A percentile compares a stretch with the other conserved stretches of the same genome.
These are phyloP conservation scores for Camelina sativa DNA, from an alignment of 345 rosid species.

Conservation along the genomic window DNA sequence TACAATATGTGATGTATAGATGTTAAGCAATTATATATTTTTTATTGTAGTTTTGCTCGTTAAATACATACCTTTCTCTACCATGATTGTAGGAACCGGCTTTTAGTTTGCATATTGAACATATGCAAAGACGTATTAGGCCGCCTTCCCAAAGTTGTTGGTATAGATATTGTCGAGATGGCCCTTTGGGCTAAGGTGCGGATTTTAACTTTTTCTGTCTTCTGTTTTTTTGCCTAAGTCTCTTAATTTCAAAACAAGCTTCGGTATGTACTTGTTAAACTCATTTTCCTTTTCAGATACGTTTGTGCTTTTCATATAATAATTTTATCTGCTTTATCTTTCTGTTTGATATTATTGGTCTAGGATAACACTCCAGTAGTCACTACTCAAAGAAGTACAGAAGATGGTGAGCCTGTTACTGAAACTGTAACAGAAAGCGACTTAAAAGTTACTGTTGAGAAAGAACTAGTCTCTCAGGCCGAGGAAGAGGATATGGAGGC, in stretches of 20 bases:
- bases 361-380: conserved; percentile 89
- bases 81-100: conserved; percentile 64
- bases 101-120: conserved; percentile 74
- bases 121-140: conserved; percentile 79
- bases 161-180: conserved; percentile 94
- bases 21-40: not conserved
- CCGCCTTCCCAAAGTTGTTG: conserved; percentile 84
- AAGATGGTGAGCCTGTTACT: conserved; percentile 75
- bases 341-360: conserved; percentile 37
- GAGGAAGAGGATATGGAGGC: conserved; percentile 99
- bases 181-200: conserved; percentile 98
- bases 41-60: conserved; percentile 10
- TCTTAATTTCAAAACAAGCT: conserved; percentile 12
- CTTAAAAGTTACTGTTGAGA: conserved; percentile 90
- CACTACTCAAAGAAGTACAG: conserved; percentile 59
- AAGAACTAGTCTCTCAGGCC: conserved; percentile 93
- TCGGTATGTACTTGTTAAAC: conserved; percentile 27
- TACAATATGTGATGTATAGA: conserved; percentile 17
- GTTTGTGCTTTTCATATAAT: conserved; percentile 1
- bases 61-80: conserved; percentile 6
- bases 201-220: conserved; percentile 36
- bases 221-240: conserved; percentile 8
- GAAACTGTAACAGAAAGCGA: conserved; percentile 68
- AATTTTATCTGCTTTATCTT: conserved; percentile 7
- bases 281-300: conserved; percentile 18